A percentile compares a stretch with the other conserved stretches of the same genome.
Evolutionary conservation across 2,329 filamentous ascomycete species (phyloP).

Genomic region (Tolypocladium paradoxum): DNA sequence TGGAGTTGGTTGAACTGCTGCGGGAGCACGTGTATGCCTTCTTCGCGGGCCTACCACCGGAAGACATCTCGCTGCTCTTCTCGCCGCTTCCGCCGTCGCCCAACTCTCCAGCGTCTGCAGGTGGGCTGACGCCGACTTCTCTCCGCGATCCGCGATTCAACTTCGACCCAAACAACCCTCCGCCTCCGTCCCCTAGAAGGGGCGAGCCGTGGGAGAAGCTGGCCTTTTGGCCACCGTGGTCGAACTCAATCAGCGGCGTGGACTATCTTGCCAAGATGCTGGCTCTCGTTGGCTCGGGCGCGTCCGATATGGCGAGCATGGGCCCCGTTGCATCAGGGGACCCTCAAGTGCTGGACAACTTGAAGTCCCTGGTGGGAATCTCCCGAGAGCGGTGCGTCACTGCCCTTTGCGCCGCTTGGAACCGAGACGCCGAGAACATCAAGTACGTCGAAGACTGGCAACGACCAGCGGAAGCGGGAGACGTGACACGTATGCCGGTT

Average conservation of each 20-base stretch:
- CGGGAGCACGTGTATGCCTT: constrained; percentile 71
- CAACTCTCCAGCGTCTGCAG: constrained; percentile 32
- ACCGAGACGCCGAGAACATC: constrained; percentile 83
- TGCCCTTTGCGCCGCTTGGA: constrained; percentile 85
- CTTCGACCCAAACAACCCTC: constrained; percentile 67
- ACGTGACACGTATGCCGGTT: constrained; percentile 83
- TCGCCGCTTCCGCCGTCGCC: constrained; percentile 69
- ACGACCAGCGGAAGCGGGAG: constrained; percentile 66
- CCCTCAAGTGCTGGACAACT: constrained; percentile 53
- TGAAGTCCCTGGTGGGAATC: constrained; percentile 64
- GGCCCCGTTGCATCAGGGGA: constrained; percentile 49
- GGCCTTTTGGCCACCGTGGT: constrained; percentile 91
- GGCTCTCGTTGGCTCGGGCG: constrained; percentile 71
- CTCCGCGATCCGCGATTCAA: constrained; percentile 65
- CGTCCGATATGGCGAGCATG: constrained; percentile 73
- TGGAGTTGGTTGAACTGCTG: constrained; percentile 76
- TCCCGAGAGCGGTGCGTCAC: constrained; percentile 78
- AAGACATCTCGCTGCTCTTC: constrained; percentile 80
- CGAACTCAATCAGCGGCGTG: constrained; percentile 85
- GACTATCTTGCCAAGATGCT: constrained; percentile 80
- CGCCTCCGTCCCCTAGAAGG: constrained; percentile 62
- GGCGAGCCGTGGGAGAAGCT: constrained; percentile 88
- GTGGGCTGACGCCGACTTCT: constrained; percentile 40
- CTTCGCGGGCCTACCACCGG: constrained; percentile 78
- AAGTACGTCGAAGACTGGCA: constrained; percentile 93